These are phyloP conservation scores for Torulaspora delbrueckii DNA, from an alignment of 805 yeast species.

Conservation along the genomic window DNA sequence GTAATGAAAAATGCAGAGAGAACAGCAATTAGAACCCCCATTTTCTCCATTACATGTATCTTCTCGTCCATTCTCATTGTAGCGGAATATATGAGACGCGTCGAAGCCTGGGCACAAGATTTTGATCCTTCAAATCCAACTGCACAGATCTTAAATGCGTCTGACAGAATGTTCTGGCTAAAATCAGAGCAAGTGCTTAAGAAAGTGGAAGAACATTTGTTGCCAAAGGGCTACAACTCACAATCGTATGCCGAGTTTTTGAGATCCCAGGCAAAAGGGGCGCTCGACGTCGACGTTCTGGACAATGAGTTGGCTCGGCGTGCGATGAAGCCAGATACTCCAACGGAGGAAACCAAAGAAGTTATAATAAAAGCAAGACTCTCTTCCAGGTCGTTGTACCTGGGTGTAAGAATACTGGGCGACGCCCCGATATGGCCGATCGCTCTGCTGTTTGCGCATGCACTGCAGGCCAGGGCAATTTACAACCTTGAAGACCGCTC, in stretches of 20 bases:
- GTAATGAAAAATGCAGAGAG: conserved; percentile 59
- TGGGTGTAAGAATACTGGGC: conserved; percentile 72
- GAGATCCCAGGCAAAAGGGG: conserved; percentile 55
- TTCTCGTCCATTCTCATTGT: conserved; percentile 58
- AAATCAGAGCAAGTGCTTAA: conserved; percentile 55
- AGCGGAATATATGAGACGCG: conserved; percentile 54
- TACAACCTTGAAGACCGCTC: conserved; percentile 21
- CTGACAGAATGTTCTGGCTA: conserved; percentile 61
- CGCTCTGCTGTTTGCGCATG: conserved; percentile 74
- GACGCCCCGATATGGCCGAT: conserved; percentile 89
- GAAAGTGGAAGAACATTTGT: conserved; percentile 54
- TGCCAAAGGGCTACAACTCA: conserved; percentile 46
- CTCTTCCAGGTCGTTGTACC: conserved; percentile 53
- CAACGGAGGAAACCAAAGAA: conserved; percentile 42
- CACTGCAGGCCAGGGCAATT: conserved; percentile 60
- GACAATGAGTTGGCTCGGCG: conserved; percentile 48
- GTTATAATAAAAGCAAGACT: conserved; percentile 47
- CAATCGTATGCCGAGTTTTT: conserved; percentile 56
- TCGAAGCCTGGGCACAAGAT: conserved; percentile 50
- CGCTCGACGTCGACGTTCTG: conserved; percentile 45
- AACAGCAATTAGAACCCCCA: conserved; percentile 68
- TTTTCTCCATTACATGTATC: conserved; percentile 66
- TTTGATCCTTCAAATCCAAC: conserved; percentile 24
- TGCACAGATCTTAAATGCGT: conserved; percentile 36
- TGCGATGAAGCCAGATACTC: conserved; percentile 44